Evolutionary conservation across 2,329 filamentous ascomycete species (phyloP), one percentile per base, ranked within the genome.

Genomic region (Clarireedia hainanense): DNA sequence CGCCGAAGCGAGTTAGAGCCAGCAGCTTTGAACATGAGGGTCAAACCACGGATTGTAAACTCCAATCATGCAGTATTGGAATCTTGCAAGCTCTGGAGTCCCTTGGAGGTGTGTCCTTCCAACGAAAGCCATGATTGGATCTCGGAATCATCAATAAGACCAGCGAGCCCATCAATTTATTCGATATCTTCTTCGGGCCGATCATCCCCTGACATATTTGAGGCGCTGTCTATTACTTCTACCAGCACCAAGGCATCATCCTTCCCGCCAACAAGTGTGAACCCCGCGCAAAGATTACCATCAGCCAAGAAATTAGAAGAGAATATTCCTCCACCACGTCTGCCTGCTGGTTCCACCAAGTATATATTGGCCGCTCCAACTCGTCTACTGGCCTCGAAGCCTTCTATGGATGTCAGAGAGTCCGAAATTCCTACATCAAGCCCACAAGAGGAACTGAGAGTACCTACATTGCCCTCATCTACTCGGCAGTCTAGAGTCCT

Each of bases 201-300:
- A 37, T 64, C 65, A 23, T 67, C 66, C 2, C 65, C 67, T 23
- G 56, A 50, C 30, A 50, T 58, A 9, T 67, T 66, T 15, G 68
- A 69, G 49, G 48, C 62, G 10, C 65, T 63, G 9, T 69, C 68
- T 1, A 47, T 69, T 24, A 63, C 58, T 46, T 68, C 67, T 27
- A 65, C 60, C 3, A 69, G 66, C 58, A 68, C 66, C 3, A 67
- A 67, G 53, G 68, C 67, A 42, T 69, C 68, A 5, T 67, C 66
- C 5, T 26, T 67, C 7, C 39, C 9, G 15, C 6, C 17, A 5
- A 20, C 15, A 42, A 20, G 15, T 42, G 17, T 42, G 7, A n/a
- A 7, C 39, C 49, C 52, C 6, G 62, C 58, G 58, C 55, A 50
- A 45, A 55, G 58, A 9, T 30, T 47, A 17, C 62, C 59, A 26